These are phyloP conservation scores for Cordia subcordata DNA, from an alignment of 257 asterid genomes.

Conservation along the genomic window DNA sequence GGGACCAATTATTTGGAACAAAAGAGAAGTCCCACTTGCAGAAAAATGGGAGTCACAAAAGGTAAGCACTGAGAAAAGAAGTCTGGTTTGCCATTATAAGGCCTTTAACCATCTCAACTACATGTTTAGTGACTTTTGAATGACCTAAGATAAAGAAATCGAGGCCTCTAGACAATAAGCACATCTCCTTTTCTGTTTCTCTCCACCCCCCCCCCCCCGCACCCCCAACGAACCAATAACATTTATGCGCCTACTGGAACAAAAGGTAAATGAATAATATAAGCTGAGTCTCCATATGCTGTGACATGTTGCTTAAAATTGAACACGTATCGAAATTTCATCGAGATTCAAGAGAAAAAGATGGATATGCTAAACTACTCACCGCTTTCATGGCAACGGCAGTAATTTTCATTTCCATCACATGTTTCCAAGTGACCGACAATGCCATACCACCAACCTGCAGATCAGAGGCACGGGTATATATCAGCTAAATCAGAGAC, in stretches of 20 bases:
- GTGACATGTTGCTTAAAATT: no score
- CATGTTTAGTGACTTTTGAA: neutral
- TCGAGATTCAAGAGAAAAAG: neutral
- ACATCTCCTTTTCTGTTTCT: no score
- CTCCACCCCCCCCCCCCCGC: no score
- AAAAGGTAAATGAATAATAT: no score
- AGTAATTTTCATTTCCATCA: slow-evolving; percentile 53
- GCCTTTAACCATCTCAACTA: neutral
- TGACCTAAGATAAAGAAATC: no score
- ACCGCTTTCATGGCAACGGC: slow-evolving; percentile 76
- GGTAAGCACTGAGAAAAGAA: slow-evolving; percentile 23
- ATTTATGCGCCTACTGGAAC: no score
- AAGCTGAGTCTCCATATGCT: no score
- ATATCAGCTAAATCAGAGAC: slow-evolving; percentile 18
- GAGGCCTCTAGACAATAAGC: no score
- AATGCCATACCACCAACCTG: slow-evolving; percentile 98
- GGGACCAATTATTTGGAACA: slow-evolving; percentile 32
- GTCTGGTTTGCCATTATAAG: neutral
- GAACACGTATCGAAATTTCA: neutral
- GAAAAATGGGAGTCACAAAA: slow-evolving; percentile 36
- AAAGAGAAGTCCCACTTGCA: slow-evolving; percentile 34
- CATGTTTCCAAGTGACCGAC: slow-evolving; percentile 92
- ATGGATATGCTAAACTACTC: slow-evolving; percentile 29
- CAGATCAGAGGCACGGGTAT: slow-evolving; percentile 23
- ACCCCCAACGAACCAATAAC: no score